phyloP scores from a whole-genome alignment of 2,329 filamentous ascomycete species.

The Verticillium alfalfae region DNA sequence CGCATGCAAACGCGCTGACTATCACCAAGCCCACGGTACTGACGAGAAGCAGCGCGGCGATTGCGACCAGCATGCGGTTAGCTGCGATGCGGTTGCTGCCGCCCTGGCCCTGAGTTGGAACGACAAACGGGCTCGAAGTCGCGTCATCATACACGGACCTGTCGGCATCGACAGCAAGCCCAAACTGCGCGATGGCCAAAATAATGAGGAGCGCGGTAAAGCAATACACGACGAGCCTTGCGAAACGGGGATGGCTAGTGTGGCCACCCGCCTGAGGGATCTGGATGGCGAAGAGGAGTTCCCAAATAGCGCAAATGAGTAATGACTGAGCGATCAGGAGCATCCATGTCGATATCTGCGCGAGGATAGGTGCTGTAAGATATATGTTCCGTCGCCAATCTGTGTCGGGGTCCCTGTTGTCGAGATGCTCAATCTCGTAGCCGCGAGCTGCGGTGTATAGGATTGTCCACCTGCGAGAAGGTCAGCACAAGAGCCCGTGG shows the following conservation, averaged over 20 bases:
- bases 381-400: background rate
- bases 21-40: background rate
- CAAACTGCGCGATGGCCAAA: background rate
- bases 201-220: background rate
- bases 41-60: background rate
- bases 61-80: background rate
- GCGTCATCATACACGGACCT: background rate
- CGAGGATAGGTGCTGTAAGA: background rate
- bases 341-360: background rate
- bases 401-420: background rate
- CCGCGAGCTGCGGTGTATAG: background rate
- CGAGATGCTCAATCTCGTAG: background rate
- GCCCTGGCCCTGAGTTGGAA: background rate
- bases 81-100: background rate
- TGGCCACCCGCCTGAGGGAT: background rate
- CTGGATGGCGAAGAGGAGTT: background rate
- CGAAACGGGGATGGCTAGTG: background rate
- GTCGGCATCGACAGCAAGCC: background rate
- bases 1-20: background rate
- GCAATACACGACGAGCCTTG: background rate
- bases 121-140: background rate
- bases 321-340: background rate
- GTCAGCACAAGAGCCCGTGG: background rate
- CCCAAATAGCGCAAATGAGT: background rate
- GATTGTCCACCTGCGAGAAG: background rate